These are phyloP conservation scores for Yarrowia sp. DNA, from an alignment of 805 yeast genomes.

Conservation along the genomic window DNA sequence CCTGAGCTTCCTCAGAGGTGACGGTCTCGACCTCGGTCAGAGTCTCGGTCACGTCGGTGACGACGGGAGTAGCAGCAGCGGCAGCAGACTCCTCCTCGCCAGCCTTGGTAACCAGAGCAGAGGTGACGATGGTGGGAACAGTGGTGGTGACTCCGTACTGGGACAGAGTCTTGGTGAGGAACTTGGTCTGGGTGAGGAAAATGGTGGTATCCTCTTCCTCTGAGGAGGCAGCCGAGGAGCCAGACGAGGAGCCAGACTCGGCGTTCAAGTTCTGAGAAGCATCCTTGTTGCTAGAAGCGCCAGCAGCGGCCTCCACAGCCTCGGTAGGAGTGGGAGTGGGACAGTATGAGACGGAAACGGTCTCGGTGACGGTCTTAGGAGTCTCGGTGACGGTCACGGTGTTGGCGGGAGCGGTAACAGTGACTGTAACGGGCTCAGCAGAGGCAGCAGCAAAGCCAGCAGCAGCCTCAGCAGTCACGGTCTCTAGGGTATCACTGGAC, in stretches of 20 bases:
- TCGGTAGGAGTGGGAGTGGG: conserved; percentile 5
- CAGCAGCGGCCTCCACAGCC: neutral
- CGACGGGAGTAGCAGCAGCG: conserved; percentile 6
- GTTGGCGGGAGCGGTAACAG: conserved; percentile 20
- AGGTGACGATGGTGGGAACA: conserved; percentile 18
- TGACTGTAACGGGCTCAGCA: neutral
- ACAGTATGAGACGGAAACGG: conserved; percentile 17
- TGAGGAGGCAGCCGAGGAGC: neutral
- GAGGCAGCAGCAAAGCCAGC: neutral
- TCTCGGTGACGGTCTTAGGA: conserved; percentile 1
- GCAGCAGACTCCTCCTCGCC: neutral
- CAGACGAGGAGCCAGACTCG: neutral
- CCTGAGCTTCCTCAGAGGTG: neutral
- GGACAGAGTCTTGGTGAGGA: conserved; percentile 21
- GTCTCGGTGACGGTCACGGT: conserved; percentile 18
- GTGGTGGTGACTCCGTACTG: conserved; percentile 10
- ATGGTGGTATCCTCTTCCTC: conserved; percentile 17
- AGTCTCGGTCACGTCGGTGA: conserved; percentile 17
- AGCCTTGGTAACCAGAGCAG: conserved; percentile 4
- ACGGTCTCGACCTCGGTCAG: conserved; percentile 13
- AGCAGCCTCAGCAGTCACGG: neutral
- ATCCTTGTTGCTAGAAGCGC: neutral
- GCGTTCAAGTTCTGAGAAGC: conserved; percentile 11
- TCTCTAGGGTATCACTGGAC: neutral
- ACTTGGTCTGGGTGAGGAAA: conserved; percentile 7